These are phyloP conservation scores for Lachnellula willkommii DNA, from an alignment of 2,329 filamentous ascomycete species.

Conservation along the genomic window DNA sequence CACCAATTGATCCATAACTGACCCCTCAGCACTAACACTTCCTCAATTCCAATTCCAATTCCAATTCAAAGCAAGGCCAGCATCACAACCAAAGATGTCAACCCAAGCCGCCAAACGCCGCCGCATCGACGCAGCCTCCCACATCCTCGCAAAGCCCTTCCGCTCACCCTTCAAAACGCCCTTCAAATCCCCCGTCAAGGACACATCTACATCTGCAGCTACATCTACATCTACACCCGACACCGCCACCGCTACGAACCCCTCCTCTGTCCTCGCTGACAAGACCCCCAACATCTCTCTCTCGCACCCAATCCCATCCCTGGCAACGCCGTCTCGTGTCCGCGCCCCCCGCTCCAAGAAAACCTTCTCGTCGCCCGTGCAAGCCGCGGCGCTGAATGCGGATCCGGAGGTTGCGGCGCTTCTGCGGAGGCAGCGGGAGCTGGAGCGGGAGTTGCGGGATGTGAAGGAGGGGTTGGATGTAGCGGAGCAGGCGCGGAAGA, in stretches of 20 bases:
- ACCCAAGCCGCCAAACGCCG: conserved; percentile 56
- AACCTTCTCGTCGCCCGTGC: conserved; percentile 30
- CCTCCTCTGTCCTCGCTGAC: conserved; percentile 12
- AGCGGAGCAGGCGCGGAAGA: conserved; percentile 46
- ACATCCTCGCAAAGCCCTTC: conserved; percentile 64
- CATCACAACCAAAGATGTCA: conserved; percentile 34
- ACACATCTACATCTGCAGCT: neutral
- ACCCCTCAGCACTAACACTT: conserved; percentile 25
- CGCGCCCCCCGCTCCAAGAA: conserved; percentile 15
- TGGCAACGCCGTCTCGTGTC: conserved; percentile 5
- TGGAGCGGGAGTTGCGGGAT: conserved; percentile 28
- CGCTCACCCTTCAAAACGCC: conserved; percentile 60
- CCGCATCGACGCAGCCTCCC: conserved; percentile 51
- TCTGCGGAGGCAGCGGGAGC: conserved; percentile 30
- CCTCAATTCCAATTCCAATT: conserved; percentile 10
- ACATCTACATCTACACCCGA: conserved; percentile 13
- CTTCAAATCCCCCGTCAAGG: conserved; percentile 22
- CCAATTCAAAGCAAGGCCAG: neutral
- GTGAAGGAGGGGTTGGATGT: conserved; percentile 42
- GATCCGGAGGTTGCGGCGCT: conserved; percentile 31
- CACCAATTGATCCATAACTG: conserved; percentile 22
- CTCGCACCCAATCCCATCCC: conserved; percentile 4
- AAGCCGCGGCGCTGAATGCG: conserved; percentile 26
- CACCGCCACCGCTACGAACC: neutral
- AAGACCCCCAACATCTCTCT: conserved; percentile 2